Conservation (phyloP, 164 flowering plant genomes). For the Chimonanthus salicifolius region DNA sequence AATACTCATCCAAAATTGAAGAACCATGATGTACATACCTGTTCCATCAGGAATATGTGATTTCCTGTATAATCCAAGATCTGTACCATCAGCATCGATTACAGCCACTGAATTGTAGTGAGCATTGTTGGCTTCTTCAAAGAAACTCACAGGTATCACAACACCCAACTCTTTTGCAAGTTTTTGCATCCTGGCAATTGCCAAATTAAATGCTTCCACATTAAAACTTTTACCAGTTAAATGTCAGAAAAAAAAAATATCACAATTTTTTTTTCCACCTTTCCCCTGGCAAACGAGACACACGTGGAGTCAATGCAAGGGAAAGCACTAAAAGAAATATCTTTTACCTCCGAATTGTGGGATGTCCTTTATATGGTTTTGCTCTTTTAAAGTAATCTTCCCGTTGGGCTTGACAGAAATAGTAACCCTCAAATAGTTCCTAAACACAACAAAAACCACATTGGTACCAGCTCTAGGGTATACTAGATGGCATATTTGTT, state of each 20-base stretch:
- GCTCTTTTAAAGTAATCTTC: conserved; percentile 85
- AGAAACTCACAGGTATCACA: conserved; percentile 95
- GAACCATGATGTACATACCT: conserved; percentile 31
- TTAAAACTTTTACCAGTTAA: neutral
- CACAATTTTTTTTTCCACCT: neutral
- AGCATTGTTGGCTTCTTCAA: conserved; percentile 97
- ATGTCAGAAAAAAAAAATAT: neutral
- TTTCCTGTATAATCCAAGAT: conserved; percentile 90
- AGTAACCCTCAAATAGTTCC: conserved; percentile 97
- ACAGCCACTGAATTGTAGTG: conserved; percentile 93
- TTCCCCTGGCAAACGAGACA: no score
- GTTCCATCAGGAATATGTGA: conserved; percentile 99
- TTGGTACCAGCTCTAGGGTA: neutral
- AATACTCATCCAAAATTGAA: neutral
- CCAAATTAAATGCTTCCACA: neutral
- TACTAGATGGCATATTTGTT: neutral
- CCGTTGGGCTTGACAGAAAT: conserved; percentile 98
- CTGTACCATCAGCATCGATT: conserved; percentile 95
- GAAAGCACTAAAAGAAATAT: neutral
- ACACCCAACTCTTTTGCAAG: conserved; percentile 94
- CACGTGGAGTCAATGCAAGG: neutral
- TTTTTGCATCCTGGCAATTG: conserved; percentile 66
- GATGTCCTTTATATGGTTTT: conserved; percentile 78
- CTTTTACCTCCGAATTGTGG: conserved; percentile 67
- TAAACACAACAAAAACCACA: conserved; percentile 15